Base-by-base conservation (phyloP, 495 filamentous ascomycete genomes). In the Daldinia childiae region DNA sequence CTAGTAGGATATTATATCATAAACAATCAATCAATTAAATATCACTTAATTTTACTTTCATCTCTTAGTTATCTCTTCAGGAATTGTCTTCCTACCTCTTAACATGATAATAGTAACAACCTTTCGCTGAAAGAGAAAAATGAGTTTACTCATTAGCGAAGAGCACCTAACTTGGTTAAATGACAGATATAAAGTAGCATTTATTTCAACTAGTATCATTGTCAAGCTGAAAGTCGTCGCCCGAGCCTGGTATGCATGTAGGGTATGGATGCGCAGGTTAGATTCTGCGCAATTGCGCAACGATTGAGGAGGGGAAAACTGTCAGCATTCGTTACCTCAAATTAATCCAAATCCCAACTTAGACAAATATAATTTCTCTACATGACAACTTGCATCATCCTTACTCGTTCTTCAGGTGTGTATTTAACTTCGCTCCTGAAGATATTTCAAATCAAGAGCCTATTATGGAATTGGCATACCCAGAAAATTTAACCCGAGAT, bases 261-360 rank as follows among this genome's bases (percentile, higher is more conserved):
- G 34, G 34, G 19, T 7, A 11, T 51, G 24, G 9, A 52, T 52
- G 26, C 21, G 15, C 50, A 52, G 11, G 50, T n/a, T 6, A 52
- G 50, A 52, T 29, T 52, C 15, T 52, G 26, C 50, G 50, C 50
- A 52, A 27, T 52, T 52, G 26, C 26, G 26, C 21, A 52, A 27
- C 4, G 8, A 11, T 29, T n/a, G 50, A 12, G 5, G 54, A 36
- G 29, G 30, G 54, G 27, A 57, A 48, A 48, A 2, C 43, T 48
- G 43, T 48, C 43, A 21, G 43, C 43, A 17, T 19, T 21, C 17
- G 3, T 24, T 19, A 48, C n/a, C 17, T 48, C 43, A 48, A 48
- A 48, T 21, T 48, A 21, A 21, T 9, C 17, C 17, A 48, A 48
- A 12, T 48, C 17, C 12, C n/a, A 48, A 17, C 24, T 48, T 1